These are phyloP conservation scores for Parachaetomium inaequale DNA, from an alignment of 495 filamentous ascomycete genomes.

Conservation along the genomic window DNA sequence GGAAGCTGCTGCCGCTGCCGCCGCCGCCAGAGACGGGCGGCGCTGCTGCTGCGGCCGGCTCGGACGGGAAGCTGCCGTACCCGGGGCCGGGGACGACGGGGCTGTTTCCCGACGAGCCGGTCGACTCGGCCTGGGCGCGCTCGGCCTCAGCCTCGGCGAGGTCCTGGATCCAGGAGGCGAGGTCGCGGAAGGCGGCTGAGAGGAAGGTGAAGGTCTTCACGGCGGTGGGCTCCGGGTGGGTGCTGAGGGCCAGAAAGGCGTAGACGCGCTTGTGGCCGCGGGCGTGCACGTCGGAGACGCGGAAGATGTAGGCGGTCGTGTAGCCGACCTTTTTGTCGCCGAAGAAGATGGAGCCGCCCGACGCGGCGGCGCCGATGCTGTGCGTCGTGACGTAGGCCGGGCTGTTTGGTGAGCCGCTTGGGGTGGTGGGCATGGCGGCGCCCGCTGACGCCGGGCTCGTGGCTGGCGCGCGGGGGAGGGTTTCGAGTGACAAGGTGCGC, in stretches of 20 bases:
- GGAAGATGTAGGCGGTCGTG: conserved; percentile 90
- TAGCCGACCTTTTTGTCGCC: conserved; percentile 78
- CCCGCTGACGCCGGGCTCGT: conserved; percentile 26
- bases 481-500: conserved; percentile 81
- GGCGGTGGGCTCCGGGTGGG: conserved; percentile 67
- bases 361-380: conserved; percentile 39
- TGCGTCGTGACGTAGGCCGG: conserved; percentile 52
- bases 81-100: conserved; percentile 28
- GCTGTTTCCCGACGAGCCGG: conserved; percentile 37
- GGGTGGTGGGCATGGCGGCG: conserved; percentile 36
- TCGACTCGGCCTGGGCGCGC: conserved; percentile 39
- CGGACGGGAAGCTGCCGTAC: conserved; percentile 29
- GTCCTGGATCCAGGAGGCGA: conserved; percentile 67
- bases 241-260: conserved; percentile 75
- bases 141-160: conserved; percentile 60
- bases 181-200: conserved; percentile 68
- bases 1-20: conserved; percentile 47
- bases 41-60: conserved; percentile 27
- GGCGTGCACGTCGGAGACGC: conserved; percentile 80
- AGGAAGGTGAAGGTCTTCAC: conserved; percentile 73
- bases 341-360: conserved; percentile 76
- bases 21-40: conserved; percentile 19
- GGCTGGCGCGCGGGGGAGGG: conserved; percentile 63
- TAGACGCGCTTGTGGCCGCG: conserved; percentile 84
- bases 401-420: conserved; percentile 34